Base-by-base conservation (phyloP, 2,329 filamentous ascomycete genomes). In the Pseudogymnoascus sp. region DNA sequence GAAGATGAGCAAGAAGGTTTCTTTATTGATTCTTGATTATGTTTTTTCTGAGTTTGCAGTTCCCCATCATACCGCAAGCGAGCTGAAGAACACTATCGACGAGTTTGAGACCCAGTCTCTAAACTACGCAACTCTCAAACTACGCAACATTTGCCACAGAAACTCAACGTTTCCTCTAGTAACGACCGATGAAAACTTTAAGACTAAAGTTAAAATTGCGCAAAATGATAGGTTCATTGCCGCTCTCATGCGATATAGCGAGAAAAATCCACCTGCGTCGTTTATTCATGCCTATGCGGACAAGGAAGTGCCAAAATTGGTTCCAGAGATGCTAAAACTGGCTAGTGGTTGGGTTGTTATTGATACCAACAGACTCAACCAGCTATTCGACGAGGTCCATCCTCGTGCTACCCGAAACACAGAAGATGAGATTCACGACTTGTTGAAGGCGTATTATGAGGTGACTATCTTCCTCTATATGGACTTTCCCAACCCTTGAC, bases 371-470 rank as follows among this genome's bases (percentile, higher is more conserved):
- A 53, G 61, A 3, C 15, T 65, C 3, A 21, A 56, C 10, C 29
- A 35, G 1, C 46, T 71, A 13, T 67, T 68, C 59, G 60, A 66
- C 10, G 62, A 67, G 17, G 38, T 68, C 9, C 71, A 73, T 64
- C 62, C 63, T 21, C 31, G 61, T 29, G 37, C 53, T 53, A 19
- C 66, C 63, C 65, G 70, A 7, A 76, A 74, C 38, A 74, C 72
- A 61, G 63, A 70, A 9, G 46, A 73, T 4, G 73, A 75, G 15
- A 71, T 77, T 0, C 75, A 77, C 31, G 75, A 77, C 33, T 65
- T 75, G 1, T 66, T 77, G 9, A 75, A 73, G 33, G 73, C 73
- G 0, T 77, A 77, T 17, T 77, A 77, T 42, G 67, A 76, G 67
- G 74, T 75, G 19, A 23, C 7, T 42, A 69, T 33, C 67, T 53